Conservation (phyloP, 2,329 filamentous ascomycete genomes). For the Alternaria triticimaculans region DNA sequence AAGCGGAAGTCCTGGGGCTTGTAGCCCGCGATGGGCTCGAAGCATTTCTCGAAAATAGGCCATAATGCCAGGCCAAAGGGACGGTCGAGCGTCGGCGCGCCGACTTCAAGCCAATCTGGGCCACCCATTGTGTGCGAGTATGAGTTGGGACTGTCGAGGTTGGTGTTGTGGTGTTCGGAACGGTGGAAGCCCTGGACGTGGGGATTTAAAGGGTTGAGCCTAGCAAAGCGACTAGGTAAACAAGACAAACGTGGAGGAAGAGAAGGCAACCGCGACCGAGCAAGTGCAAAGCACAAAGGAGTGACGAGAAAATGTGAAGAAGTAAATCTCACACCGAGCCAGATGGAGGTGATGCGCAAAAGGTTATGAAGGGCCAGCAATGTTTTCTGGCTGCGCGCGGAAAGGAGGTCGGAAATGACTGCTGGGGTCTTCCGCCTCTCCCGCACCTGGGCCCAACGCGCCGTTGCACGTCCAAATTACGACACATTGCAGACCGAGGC, state of each 20-base stretch:
- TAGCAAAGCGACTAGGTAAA: slow-evolving; percentile 18
- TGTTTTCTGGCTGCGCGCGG: slow-evolving; percentile 36
- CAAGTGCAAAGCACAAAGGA: slow-evolving; percentile 32
- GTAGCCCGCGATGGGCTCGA: slow-evolving; percentile 78
- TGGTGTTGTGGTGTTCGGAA: slow-evolving; percentile 6
- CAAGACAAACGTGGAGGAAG: slow-evolving; percentile 20
- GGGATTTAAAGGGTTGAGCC: slow-evolving; percentile 15
- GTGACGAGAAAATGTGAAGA: slow-evolving; percentile 38
- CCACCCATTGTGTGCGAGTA: slow-evolving; percentile 53
- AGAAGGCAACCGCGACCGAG: slow-evolving; percentile 30
- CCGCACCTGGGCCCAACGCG: slow-evolving; percentile 29
- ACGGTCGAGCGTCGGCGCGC: slow-evolving; percentile 81
- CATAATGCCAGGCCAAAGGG: slow-evolving; percentile 92
- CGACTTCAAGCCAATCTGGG: slow-evolving; percentile 60
- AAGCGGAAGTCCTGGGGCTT: slow-evolving; percentile 87
- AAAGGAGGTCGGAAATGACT: slow-evolving; percentile 49
- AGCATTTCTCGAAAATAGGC: slow-evolving; percentile 92
- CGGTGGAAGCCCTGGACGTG: slow-evolving; percentile 1
- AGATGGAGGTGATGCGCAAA: slow-evolving; percentile 11
- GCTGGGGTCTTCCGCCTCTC: slow-evolving; percentile 34
- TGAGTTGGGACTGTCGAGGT: slow-evolving; percentile 1
- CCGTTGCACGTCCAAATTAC: slow-evolving; percentile 30
- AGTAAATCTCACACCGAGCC: slow-evolving; percentile 27
- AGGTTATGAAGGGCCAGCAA: slow-evolving; percentile 32
- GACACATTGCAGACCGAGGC: slow-evolving; percentile 30